Conservation (phyloP, 1,284 basidiomycete genomes). For the Psilocybe mexicana region DNA sequence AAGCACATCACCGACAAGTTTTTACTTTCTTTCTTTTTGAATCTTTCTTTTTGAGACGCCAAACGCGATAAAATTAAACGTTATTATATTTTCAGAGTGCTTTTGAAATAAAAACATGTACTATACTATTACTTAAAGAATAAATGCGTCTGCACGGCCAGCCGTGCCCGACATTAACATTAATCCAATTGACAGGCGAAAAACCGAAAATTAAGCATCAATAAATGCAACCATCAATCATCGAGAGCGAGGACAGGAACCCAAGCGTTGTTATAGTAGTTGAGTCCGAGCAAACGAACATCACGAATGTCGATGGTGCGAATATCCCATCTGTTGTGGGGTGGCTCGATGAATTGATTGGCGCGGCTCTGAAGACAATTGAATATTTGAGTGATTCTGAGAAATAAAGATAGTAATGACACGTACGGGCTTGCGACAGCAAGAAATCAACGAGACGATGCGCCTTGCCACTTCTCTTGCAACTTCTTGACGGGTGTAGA, state of each 20-base stretch:
- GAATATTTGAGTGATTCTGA: neutral
- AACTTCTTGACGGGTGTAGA: conserved; percentile 24
- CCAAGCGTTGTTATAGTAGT: conserved; percentile 30
- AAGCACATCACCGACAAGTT: no score
- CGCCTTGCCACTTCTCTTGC: conserved; percentile 13
- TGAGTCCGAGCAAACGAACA: conserved; percentile 29
- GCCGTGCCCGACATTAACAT: no score
- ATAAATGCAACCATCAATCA: neutral
- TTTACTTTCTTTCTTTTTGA: no score
- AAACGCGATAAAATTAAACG: no score
- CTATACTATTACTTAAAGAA: no score
- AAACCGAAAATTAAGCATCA: no score
- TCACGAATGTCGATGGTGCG: conserved; percentile 19
- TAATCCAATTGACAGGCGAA: no score
- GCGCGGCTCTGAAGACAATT: conserved; percentile 12
- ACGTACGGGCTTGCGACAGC: conserved; percentile 4
- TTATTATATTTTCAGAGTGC: no score
- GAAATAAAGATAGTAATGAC: neutral
- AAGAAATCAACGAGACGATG: conserved; percentile 7
- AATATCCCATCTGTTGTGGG: conserved; percentile 14
- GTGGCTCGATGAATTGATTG: conserved; percentile 12
- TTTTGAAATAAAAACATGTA: no score
- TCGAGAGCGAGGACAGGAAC: conserved; percentile 30
- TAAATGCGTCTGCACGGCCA: no score
- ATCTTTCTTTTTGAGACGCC: no score